Conservation (phyloP, 1,139 yeast species). For the Magnusiomyces starmeri region DNA sequence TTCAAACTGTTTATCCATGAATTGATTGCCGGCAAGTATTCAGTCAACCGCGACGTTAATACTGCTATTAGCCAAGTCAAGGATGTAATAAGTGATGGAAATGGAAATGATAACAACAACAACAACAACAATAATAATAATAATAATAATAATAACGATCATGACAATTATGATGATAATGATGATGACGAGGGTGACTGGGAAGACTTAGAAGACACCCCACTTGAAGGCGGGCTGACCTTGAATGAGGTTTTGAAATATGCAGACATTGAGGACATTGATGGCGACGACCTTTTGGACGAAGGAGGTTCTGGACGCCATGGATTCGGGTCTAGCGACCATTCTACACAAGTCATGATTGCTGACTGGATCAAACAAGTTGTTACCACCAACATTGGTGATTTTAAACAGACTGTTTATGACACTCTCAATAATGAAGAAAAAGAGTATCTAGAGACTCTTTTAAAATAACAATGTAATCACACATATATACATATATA, state of each 20-base stretch:
- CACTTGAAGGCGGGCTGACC: slow-evolving; percentile 13
- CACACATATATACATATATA: not conserved
- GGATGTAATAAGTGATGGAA: slow-evolving; percentile 8
- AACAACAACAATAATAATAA: too few relatives aligned
- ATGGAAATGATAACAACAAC: slow-evolving; percentile 1
- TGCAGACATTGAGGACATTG: slow-evolving; percentile 26
- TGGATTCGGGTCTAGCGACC: slow-evolving; percentile 21
- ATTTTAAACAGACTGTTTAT: slow-evolving; percentile 40
- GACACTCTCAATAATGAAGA: slow-evolving; percentile 46
- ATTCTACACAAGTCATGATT: slow-evolving; percentile 38
- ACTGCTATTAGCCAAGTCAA: slow-evolving; percentile 29
- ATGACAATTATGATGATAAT: slow-evolving; percentile 23
- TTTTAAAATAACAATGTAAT: not conserved
- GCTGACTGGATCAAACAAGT: slow-evolving; percentile 59
- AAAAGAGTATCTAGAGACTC: slow-evolving; percentile 40
- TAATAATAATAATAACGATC: too few relatives aligned
- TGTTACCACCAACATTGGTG: slow-evolving; percentile 45
- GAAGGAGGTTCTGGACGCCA: not conserved
- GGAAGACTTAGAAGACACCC: slow-evolving; percentile 51
- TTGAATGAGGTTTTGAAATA: slow-evolving; percentile 21
- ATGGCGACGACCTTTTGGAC: slow-evolving; percentile 33
- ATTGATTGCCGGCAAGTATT: slow-evolving; percentile 39
- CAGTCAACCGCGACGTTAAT: slow-evolving; percentile 35
- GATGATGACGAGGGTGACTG: slow-evolving; percentile 48
- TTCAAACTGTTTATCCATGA: slow-evolving; percentile 65